These are phyloP conservation scores for Tetrapisispora nanseiensis DNA, from an alignment of 805 yeast species.

Conservation along the genomic window DNA sequence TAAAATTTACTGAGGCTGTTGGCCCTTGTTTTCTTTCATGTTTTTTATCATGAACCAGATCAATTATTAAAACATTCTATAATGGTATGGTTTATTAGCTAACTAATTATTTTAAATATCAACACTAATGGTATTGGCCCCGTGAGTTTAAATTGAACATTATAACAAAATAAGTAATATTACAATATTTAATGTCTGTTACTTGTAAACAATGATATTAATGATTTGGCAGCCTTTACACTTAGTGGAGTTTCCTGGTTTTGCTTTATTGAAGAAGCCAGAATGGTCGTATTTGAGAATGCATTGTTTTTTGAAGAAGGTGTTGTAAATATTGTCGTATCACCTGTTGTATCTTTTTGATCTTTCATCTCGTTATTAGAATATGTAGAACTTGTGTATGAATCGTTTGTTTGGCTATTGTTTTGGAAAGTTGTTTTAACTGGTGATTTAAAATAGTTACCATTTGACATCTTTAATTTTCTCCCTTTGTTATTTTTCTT, in stretches of 20 bases:
- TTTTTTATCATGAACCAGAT: no score
- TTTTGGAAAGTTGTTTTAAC: no score
- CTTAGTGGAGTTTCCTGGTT: slow-evolving; percentile 27
- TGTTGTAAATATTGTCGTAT: slow-evolving; percentile 4
- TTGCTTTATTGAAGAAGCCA: background rate
- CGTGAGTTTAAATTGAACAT: background rate
- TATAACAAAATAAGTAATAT: no score
- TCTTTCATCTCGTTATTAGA: background rate
- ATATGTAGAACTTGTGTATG: background rate
- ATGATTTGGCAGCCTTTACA: slow-evolving; percentile 29
- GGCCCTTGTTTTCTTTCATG: no score
- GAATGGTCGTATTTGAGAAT: background rate
- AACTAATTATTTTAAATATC: no score
- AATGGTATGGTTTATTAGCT: no score
- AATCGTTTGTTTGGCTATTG: background rate
- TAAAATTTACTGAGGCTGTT: no score
- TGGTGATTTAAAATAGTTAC: slow-evolving; percentile 19
- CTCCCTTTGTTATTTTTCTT: slow-evolving; percentile 11
- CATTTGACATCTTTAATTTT: slow-evolving; percentile 22
- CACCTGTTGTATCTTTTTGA: slow-evolving; percentile 1
- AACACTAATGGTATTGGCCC: no score
- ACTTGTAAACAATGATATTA: slow-evolving; percentile 26
- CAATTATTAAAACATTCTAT: no score
- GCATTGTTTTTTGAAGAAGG: slow-evolving; percentile 3
- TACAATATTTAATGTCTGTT: slow-evolving; percentile 3